Evolutionary conservation across 2,329 filamentous ascomycete genomes (phyloP), one percentile per base, ranked within the genome.

Genomic region (Ceratocystis colombiana): DNA sequence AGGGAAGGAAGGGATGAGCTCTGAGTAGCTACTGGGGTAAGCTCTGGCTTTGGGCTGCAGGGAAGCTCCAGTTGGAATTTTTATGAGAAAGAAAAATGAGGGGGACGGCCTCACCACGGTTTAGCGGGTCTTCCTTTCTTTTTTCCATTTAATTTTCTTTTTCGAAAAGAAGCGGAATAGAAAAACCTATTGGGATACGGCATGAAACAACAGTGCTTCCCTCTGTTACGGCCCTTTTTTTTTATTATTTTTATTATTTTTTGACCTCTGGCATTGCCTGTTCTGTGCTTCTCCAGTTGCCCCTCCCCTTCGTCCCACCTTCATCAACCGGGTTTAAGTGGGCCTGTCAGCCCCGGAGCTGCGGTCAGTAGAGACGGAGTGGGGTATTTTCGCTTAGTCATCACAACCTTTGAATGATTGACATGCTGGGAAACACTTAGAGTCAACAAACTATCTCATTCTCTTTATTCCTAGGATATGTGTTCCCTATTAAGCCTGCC

Each of bases 261-360:
- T 25, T 25, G 2, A 20, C 45, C 45, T 48, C 17, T 48, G 5
- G 5, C 4, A 20, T 20, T 48, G 5, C 7, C 20, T 48, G 1
- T 48, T 17, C 20, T 48, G 45, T 20, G 20, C 45, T 17, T 17
- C 50, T 8, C 25, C 10, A 41, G 33, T 62, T 62, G 30, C 61
- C 25, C 61, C 61, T 46, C 41, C 37, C n/a, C 15, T 62, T 44
- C 61, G 8, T 45, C 37, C 33, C 17, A 45, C 61, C 61, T 28
- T 25, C 46, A 62, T 28, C 61, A 17, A 30, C 61, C 20, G 37
- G 61, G 61, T 62, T 45, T 28, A 62, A 62, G 61, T 62, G 61
- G 61, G 61, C 10, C 59, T 8, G 2, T 22, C 20, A n/a, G 10
- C 12, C 33, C 59, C 59, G 33, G 59, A 44, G n/a, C 25, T 62